These are phyloP conservation scores for Larix sibirica DNA, from an alignment of 83 land plant species.

Conservation along the genomic window DNA sequence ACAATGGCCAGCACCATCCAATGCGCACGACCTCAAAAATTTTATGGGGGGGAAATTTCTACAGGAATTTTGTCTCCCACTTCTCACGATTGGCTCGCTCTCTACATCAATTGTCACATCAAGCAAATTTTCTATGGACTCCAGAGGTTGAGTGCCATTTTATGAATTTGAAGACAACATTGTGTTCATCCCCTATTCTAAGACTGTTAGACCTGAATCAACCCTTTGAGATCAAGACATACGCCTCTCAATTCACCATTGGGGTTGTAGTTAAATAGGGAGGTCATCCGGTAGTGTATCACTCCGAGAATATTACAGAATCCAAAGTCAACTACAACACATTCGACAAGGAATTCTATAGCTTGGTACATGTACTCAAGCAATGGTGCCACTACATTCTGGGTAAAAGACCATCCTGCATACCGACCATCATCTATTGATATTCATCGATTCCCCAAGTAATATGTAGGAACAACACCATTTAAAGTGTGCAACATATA, in stretches of 20 bases:
- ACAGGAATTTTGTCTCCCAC: neutral
- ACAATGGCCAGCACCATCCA: neutral
- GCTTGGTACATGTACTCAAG: neutral
- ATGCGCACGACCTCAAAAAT: neutral
- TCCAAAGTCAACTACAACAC: neutral
- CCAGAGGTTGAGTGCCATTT: neutral
- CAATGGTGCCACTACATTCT: neutral
- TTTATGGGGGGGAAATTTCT: neutral
- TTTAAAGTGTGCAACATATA: too few relatives aligned
- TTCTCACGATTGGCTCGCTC: neutral
- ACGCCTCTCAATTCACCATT: neutral
- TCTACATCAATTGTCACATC: neutral
- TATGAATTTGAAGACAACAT: neutral
- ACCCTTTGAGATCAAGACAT: neutral
- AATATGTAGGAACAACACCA: neutral
- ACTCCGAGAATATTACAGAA: neutral
- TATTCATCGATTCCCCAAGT: neutral
- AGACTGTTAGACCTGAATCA: neutral
- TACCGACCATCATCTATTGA: neutral
- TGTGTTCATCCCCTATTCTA: neutral
- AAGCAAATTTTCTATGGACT: neutral
- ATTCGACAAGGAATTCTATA: neutral
- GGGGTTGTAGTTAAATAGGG: neutral
- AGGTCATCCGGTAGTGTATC: neutral
- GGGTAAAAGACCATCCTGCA: neutral